Conservation (phyloP, 805 yeast species). For the Wickerhamiella galacta region DNA sequence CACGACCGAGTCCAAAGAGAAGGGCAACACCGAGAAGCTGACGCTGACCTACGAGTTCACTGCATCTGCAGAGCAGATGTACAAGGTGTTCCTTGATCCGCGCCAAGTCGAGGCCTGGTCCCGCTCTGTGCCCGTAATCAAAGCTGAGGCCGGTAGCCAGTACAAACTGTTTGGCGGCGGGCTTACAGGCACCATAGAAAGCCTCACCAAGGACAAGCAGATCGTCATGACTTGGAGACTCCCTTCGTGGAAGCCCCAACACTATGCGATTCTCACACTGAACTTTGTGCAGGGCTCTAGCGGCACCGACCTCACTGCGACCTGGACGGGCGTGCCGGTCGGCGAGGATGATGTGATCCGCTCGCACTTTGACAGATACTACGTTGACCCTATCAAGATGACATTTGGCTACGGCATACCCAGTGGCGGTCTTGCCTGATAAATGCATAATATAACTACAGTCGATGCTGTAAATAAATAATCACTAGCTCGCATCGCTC, state of each 20-base stretch:
- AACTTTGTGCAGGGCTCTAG: constrained; percentile 60
- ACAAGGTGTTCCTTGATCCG: constrained; percentile 57
- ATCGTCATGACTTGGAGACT: constrained; percentile 77
- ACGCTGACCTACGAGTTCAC: constrained; percentile 66
- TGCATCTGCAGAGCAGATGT: constrained; percentile 77
- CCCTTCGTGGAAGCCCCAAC: constrained; percentile 75
- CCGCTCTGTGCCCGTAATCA: constrained; percentile 47
- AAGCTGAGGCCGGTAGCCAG: constrained; percentile 40
- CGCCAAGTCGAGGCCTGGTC: constrained; percentile 83
- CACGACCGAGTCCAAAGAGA: constrained; percentile 5
- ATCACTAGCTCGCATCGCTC: too few species aligned
- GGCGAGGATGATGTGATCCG: constrained; percentile 87
- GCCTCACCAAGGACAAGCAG: constrained; percentile 38
- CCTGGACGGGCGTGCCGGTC: constrained; percentile 78
- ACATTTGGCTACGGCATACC: constrained; percentile 81
- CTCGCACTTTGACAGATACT: constrained; percentile 74
- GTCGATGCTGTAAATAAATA: background rate
- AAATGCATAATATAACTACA: background rate
- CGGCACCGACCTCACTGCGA: constrained; percentile 66
- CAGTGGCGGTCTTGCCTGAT: background rate
- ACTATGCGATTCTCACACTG: constrained; percentile 52
- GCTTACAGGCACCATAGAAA: constrained; percentile 50
- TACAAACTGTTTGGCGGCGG: constrained; percentile 79
- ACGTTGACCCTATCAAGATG: constrained; percentile 72
- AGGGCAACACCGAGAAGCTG: constrained; percentile 53